A percentile compares a stretch with the other conserved stretches of the same genome.
Conservation (phyloP, 345 rosid genomes). For the Cardamine occulta region DNA sequence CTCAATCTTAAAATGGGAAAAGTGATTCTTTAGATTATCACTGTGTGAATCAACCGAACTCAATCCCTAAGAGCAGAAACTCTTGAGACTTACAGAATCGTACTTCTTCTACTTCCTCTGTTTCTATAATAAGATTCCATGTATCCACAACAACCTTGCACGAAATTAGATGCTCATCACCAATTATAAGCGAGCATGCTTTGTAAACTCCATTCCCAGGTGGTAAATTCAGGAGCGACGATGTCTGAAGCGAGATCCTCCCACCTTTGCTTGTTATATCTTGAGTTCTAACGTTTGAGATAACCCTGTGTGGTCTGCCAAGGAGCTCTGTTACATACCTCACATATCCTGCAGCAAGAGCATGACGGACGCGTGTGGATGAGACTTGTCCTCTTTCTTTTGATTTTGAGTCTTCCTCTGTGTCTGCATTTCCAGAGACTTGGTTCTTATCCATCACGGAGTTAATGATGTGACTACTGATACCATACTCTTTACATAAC, state of each 20-base stretch:
- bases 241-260: constrained; percentile 51
- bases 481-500: constrained; percentile 64
- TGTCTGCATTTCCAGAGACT: constrained; percentile 41
- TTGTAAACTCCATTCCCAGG: constrained; percentile 67
- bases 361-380: constrained; percentile 80
- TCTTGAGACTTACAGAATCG: constrained; percentile 43
- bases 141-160: constrained; percentile 65
- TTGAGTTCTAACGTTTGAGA: constrained; percentile 44
- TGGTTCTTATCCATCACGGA: constrained; percentile 85
- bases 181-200: constrained; percentile 51
- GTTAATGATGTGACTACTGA: constrained; percentile 62
- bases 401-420: constrained; percentile 34
- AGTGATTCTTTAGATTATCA: not conserved
- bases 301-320: constrained; percentile 73
- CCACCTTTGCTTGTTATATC: constrained; percentile 35
- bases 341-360: constrained; percentile 71
- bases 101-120: constrained; percentile 42
- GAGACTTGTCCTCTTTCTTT: constrained; percentile 88
- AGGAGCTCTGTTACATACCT: constrained; percentile 77
- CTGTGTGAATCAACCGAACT: constrained; percentile 52
- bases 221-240: constrained; percentile 64
- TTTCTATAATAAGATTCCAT: constrained; percentile 52
- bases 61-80: constrained; percentile 55
- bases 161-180: constrained; percentile 41
- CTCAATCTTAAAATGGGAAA: not conserved